Evolutionary conservation across 83 land plant genomes (phyloP).

Genomic region (Thuja plicata): DNA sequence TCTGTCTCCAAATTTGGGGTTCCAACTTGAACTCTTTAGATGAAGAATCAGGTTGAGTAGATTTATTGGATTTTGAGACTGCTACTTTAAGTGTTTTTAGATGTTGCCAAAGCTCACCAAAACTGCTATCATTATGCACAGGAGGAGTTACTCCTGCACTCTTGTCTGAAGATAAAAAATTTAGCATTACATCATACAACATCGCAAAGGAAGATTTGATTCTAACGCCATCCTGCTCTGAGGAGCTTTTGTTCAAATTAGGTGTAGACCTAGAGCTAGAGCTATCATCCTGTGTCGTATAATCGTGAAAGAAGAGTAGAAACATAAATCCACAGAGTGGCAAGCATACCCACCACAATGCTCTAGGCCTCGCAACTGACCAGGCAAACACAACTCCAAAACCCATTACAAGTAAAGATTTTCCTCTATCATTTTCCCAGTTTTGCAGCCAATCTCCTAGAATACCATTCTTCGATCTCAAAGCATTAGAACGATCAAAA

Average conservation of each 20-base stretch:
- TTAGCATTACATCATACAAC: not conserved
- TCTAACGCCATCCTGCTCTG: not conserved
- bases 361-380: constrained; percentile 4
- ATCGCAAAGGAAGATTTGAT: not conserved
- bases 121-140: not conserved
- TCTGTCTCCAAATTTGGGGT: not conserved
- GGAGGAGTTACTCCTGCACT: not conserved
- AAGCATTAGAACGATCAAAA: not conserved
- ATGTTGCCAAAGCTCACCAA: not conserved
- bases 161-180: not conserved
- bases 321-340: not conserved
- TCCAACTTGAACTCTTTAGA: constrained; percentile 2
- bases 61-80: not conserved
- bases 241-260: not conserved
- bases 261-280: not conserved
- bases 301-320: not conserved
- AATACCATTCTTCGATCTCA: not conserved
- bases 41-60: not conserved
- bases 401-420: constrained; percentile 10
- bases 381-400: constrained; percentile 10
- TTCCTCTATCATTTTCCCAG: constrained; percentile 8
- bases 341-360: constrained; percentile 6
- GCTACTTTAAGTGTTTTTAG: not conserved
- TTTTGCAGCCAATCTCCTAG: constrained; percentile 8
- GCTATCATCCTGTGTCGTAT: not conserved